Percentiles rank a stretch among this genome's conserved stretches.
Conservation (phyloP, 352 stramenopile species). For the Globisporangium yorkense region DNA sequence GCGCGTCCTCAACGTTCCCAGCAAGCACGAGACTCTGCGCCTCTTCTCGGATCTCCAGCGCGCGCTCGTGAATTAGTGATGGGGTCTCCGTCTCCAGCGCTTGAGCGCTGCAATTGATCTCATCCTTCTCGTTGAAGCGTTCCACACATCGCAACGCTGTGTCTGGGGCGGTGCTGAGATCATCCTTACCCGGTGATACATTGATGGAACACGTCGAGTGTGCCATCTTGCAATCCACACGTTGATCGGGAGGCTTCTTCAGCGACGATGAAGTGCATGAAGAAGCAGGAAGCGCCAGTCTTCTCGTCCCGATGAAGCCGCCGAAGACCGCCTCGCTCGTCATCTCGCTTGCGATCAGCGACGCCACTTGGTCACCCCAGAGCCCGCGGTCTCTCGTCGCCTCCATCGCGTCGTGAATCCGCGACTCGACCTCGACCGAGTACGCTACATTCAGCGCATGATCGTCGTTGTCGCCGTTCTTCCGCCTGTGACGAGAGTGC, state of each 20-base stretch:
- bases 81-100: not conserved
- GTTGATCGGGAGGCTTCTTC: not conserved
- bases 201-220: not conserved
- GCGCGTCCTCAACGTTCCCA: constrained; percentile 27
- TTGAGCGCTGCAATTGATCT: not conserved
- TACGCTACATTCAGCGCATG: constrained; percentile 8
- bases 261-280: not conserved
- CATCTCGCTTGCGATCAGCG: constrained; percentile 44
- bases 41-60: constrained; percentile 16
- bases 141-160: not conserved
- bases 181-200: not conserved
- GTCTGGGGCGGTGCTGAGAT: not conserved
- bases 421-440: constrained; percentile 31
- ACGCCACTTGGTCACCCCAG: constrained; percentile 42
- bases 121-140: not conserved
- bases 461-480: not conserved
- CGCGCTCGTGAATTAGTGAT: constrained; percentile 10
- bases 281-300: constrained; percentile 18
- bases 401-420: constrained; percentile 25
- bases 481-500: constrained; percentile 12
- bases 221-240: not conserved
- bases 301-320: constrained; percentile 26
- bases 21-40: constrained; percentile 13
- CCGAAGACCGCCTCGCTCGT: constrained; percentile 52
- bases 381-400: constrained; percentile 17